Evolutionary conservation across 2,329 filamentous ascomycete genomes (phyloP), one percentile per base, ranked within the genome.

Genomic region (Trichoderma koningii): DNA sequence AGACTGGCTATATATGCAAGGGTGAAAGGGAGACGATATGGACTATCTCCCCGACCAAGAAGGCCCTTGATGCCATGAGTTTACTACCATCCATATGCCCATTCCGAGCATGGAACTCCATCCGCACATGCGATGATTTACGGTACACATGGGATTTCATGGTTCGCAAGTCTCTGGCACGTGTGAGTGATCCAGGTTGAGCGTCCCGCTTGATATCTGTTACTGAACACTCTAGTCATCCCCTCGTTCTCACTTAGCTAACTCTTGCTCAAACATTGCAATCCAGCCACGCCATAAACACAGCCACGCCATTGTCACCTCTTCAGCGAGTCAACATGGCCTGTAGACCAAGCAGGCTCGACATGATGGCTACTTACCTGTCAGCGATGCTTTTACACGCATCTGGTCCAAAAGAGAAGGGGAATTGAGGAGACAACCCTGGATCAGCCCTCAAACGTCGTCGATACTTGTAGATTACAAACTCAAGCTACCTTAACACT

Each of bases 291-390:
- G 28, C 28, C 28, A 5, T 7, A n/a, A n/a, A n/a, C n/a, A n/a
- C 9, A 7, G 9, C 2, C 28, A 30, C 7, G 28, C 28, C 28
- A 5, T 7, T 30, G 6, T 30, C 28, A 30, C 28, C 28, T 30
- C 28, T 30, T 30, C 28, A 30, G 28, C 4, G 7, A 30, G 28
- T 30, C 28, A 30, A 30, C 28, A 9, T 30, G 7, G 28, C 28
- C 28, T 30, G 9, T 6, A 30, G 9, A 30, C 9, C 28, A 30
- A 30, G 28, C 28, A 91, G 73, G 76, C 80, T 53, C 80, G 86
- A 3, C 75, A 80, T 2, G 88, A 88, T 0, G 90, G 84, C 0
- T 92, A 92, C 71, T 77, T 93, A 1, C 90, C 90, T 0, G 81
- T 89, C 7, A 77, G 80, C 63, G 80, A 87, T 34, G 83, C 30